These are phyloP conservation scores for Spergularia bocconei DNA, from an alignment of 148 eudicot species.

Conservation along the genomic window DNA sequence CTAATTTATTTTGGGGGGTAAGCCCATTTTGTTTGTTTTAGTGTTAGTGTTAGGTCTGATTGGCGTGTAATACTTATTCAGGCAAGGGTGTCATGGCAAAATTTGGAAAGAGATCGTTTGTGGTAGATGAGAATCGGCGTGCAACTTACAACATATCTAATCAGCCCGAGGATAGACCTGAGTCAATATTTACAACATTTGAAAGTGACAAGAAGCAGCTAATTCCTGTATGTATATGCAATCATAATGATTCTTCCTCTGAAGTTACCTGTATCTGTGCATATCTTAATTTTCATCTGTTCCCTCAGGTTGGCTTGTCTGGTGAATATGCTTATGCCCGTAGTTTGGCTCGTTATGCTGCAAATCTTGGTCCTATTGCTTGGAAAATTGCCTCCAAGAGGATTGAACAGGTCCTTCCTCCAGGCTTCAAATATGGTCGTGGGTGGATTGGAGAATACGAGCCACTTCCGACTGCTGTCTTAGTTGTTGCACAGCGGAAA, in stretches of 20 bases:
- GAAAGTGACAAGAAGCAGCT: conserved; percentile 80
- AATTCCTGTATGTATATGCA: conserved; percentile 55
- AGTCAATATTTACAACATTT: conserved; percentile 56
- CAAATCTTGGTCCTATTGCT: conserved; percentile 79
- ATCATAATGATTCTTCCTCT: conserved; percentile 7
- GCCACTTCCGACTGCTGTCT: conserved; percentile 64
- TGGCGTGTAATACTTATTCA: conserved; percentile 23
- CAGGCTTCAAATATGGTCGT: conserved; percentile 70
- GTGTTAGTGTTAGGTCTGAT: background rate
- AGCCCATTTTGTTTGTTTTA: no score
- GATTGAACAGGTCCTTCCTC: conserved; percentile 71
- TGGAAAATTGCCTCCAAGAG: conserved; percentile 79
- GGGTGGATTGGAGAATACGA: conserved; percentile 97
- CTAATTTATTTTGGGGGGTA: no score
- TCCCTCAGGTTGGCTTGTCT: conserved; percentile 73
- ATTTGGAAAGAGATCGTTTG: conserved; percentile 48
- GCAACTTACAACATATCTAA: conserved; percentile 54
- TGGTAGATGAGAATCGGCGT: conserved; percentile 69
- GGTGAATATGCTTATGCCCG: conserved; percentile 78
- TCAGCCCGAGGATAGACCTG: conserved; percentile 35
- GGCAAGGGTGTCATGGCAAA: conserved; percentile 50
- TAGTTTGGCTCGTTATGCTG: conserved; percentile 89
- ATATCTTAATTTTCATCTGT: conserved; percentile 7
- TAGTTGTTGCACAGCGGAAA: conserved; percentile 43
- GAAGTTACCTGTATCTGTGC: conserved; percentile 1